Evolutionary conservation across 2,329 filamentous ascomycete species (phyloP), one percentile per base, ranked within the genome.

Genomic region (Epichloe bromicola): DNA sequence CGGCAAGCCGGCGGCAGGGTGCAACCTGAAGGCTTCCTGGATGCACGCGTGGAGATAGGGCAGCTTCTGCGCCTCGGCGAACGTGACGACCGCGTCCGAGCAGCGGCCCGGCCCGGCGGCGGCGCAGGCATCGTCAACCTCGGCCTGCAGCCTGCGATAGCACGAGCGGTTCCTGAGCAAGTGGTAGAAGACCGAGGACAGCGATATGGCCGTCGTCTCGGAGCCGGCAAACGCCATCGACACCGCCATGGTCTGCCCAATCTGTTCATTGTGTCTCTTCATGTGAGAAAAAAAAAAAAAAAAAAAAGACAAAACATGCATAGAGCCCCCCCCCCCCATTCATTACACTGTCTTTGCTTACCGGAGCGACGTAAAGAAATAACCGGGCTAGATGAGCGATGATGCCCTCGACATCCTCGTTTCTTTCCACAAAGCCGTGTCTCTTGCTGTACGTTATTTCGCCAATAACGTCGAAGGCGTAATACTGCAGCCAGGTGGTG

Each of bases 221-320:
- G 79, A 84, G 19, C 41, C 41, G 14, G 41, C 41, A 12, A 44
- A 80, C 0, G 76, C 76, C 83, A 86, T 86, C 52, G 74, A 80
- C n/a, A 83, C 78, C 47, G 82, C 83, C 68, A 85, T 83, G 6
- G 82, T 82, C 56, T 59, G 54, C 20, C 63, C 64, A 2, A 59
- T 53, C 5, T 63, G 17, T 30, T 10, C 6, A 26, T 30, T 30
- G 8, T 30, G 10, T 4, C 26, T 30, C 8, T 30, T 30, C 3
- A 7, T 30, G 26, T 30, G 26, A 30, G 26, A 30, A 23, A 23
- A 6, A 6, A 20, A 20, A 3, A 3, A 26, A 23, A 26, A 2
- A 26, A 7, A 26, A 23, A 23, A 23, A 1, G 6, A 23, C 23
- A 26, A 26, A 8, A 2, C 8, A 30, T 30, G 26, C 26, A 30